Evolutionary conservation across 2,329 filamentous ascomycete species (phyloP), one percentile per base, ranked within the genome.

Genomic region (Lomentospora prolificans): DNA sequence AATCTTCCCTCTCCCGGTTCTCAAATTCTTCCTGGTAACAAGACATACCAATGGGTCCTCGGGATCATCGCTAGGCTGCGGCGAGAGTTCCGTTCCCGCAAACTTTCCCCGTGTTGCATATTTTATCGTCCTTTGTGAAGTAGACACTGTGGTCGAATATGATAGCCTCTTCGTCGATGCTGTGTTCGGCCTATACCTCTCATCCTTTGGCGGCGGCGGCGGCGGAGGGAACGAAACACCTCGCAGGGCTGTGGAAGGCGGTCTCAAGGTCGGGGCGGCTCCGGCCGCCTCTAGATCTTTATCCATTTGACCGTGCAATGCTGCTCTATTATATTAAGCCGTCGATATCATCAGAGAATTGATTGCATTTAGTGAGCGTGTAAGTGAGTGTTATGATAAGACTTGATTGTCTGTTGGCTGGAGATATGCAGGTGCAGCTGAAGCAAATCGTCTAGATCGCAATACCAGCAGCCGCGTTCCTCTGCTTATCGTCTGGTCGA

Each of bases 31-130:
- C n/a, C n/a, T 12, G 30, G 30, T 33, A 33, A 33, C 30, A 33
- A 5, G 46, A 65, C 74, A 55, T 68, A 80, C 78, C 64, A 82
- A 61, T 53, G 79, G 79, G 63, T 82, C 80, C 24, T 75, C 70
- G 0, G 71, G 68, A 55, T 79, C 75, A 56, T 80, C 75, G 55
- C 76, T 81, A 0, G 79, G 79, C 63, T 79, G 79, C 3, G 80
- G 79, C 8, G 77, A 72, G 50, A 80, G 65, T 64, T 79, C 77
- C 4, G 75, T 65, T 12, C 65, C 62, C 2, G 70, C 65, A 56
- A 72, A 61, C 55, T 69, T 75, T 0, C 76, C 76, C 24, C 39
- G 22, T 19, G 61, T 70, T 6, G 71, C 76, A 57, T 77, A 77
- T 63, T 78, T 79, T 61, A 77, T 71, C 12, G 66, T 56, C 48